Evolutionary conservation across 1,284 basidiomycete species (phyloP).

Genomic region (Cryptococcus floricola): DNA sequence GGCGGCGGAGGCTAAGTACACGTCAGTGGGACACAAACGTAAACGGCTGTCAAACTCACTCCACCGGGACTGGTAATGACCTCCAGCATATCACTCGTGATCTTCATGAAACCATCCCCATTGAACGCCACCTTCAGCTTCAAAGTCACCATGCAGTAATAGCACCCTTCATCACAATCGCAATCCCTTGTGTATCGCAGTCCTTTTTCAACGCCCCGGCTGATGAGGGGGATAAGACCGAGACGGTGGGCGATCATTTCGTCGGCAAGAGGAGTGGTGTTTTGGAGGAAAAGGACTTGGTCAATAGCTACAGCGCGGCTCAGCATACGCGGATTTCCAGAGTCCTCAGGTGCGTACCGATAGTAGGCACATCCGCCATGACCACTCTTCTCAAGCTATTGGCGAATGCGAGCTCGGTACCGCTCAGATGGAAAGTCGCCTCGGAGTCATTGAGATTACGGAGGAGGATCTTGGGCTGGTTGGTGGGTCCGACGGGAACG

Average conservation of each 20-base stretch:
- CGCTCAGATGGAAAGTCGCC: constrained; percentile 83
- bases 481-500: constrained; percentile 37
- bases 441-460: constrained; percentile 63
- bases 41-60: constrained; percentile 15
- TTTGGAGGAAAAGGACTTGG: constrained; percentile 87
- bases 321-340: neutral
- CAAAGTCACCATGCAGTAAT: constrained; percentile 48
- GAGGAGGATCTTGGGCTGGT: constrained; percentile 38
- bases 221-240: constrained; percentile 88
- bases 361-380: constrained; percentile 92
- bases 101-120: constrained; percentile 31
- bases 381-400: constrained; percentile 84
- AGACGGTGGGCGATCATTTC: constrained; percentile 96
- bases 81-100: constrained; percentile 48
- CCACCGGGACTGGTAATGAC: constrained; percentile 36
- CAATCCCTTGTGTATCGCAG: constrained; percentile 60
- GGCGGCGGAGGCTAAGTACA: constrained; percentile 18
- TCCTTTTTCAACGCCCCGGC: constrained; percentile 75
- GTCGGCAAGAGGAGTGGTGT: constrained; percentile 91
- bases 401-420: constrained; percentile 89
- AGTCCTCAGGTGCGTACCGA: constrained; percentile 60
- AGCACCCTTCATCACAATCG: constrained; percentile 50
- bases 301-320: constrained; percentile 66
- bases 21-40: neutral
- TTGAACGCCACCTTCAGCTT: constrained; percentile 41